Conservation (phyloP, 805 yeast species). For the Ogataea saltuana region DNA sequence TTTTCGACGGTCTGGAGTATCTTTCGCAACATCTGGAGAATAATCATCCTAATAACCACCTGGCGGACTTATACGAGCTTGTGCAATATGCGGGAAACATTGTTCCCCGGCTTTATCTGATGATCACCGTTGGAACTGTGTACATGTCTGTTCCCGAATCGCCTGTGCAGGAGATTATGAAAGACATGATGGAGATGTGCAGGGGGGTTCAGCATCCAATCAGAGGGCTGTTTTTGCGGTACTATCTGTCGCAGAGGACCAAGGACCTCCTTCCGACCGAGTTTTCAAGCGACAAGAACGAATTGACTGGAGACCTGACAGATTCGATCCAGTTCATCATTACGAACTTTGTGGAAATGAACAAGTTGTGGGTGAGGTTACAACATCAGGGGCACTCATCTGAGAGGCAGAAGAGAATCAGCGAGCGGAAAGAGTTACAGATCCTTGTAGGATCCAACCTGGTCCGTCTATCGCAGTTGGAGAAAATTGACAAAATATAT, state of each 20-base stretch:
- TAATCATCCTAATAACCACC: constrained; percentile 66
- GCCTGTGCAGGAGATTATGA: constrained; percentile 82
- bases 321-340: constrained; percentile 79
- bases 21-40: constrained; percentile 66
- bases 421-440: constrained; percentile 85
- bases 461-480: constrained; percentile 84
- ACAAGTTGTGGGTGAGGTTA: constrained; percentile 93
- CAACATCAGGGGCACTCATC: constrained; percentile 94
- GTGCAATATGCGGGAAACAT: constrained; percentile 96
- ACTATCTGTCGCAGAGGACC: constrained; percentile 82
- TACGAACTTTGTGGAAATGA: constrained; percentile 94
- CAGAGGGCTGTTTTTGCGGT: constrained; percentile 85
- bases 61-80: constrained; percentile 89
- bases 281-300: constrained; percentile 22
- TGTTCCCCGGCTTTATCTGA: constrained; percentile 85
- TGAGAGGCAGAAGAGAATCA: constrained; percentile 70
- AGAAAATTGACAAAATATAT: constrained; percentile 60
- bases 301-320: constrained; percentile 42
- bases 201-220: constrained; percentile 96
- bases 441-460: constrained; percentile 91
- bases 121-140: constrained; percentile 94
- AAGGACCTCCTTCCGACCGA: constrained; percentile 58
- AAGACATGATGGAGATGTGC: constrained; percentile 97
- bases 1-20: constrained; percentile 76
- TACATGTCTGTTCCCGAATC: constrained; percentile 77